These are phyloP conservation scores for Ramalina intermedia DNA, from an alignment of 495 filamentous ascomycete species.

Conservation along the genomic window DNA sequence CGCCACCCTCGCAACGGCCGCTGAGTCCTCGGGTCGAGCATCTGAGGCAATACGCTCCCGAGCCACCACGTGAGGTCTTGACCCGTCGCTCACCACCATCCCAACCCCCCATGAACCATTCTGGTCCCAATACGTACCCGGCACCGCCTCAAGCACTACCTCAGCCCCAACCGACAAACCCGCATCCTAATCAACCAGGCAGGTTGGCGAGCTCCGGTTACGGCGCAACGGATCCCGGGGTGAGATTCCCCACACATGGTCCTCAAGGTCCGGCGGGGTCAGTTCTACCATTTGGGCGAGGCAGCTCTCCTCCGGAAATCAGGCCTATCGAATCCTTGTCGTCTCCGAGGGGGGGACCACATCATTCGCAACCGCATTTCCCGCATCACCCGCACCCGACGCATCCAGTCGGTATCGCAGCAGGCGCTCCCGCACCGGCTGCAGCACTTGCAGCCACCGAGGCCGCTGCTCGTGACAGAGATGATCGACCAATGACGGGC, in stretches of 20 bases:
- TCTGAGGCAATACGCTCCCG: conserved; percentile 52
- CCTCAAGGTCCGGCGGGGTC: conserved; percentile 27
- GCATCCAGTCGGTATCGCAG: conserved; percentile 55
- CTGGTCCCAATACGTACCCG: conserved; percentile 46
- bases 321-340: conserved; percentile 76
- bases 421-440: conserved; percentile 58
- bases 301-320: conserved; percentile 69
- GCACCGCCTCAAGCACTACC: conserved; percentile 40
- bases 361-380: conserved; percentile 61
- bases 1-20: conserved; percentile 48
- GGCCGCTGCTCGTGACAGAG: conserved; percentile 59
- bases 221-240: conserved; percentile 34
- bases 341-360: conserved; percentile 68
- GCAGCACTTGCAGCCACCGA: conserved; percentile 61
- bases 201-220: conserved; percentile 62
- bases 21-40: conserved; percentile 56
- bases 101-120: conserved; percentile 38
- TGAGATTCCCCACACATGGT: conserved; percentile 43
- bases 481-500: conserved; percentile 63
- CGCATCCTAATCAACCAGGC: conserved; percentile 35
- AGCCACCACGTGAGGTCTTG: conserved; percentile 47
- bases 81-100: conserved; percentile 40
- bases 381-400: conserved; percentile 55
- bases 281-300: conserved; percentile 43
- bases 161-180: conserved; percentile 42